A percentile compares a stretch with the other conserved stretches of the same genome.
Conservation (phyloP, 1,284 basidiomycete genomes). For the Puccinia brachypodii region DNA sequence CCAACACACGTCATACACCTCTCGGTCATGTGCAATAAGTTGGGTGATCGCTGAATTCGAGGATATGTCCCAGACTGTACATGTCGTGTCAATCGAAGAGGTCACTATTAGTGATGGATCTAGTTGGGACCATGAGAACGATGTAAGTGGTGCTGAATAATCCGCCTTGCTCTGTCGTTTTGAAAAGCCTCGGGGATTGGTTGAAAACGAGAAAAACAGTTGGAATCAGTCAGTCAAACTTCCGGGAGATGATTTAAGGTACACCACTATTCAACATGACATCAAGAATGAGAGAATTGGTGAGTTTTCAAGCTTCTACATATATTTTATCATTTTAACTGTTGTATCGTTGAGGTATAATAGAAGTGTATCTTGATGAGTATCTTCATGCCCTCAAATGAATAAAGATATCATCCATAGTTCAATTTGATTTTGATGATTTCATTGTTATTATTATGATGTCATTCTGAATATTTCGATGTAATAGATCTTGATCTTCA, state of each 20-base stretch:
- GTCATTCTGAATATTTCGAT: background rate
- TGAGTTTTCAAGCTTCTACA: background rate
- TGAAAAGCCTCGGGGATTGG: background rate
- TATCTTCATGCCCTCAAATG: background rate
- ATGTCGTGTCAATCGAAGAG: constrained; percentile 68
- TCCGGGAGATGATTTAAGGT: background rate
- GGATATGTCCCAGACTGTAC: constrained; percentile 80
- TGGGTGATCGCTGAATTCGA: constrained; percentile 94
- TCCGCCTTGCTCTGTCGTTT: constrained; percentile 83
- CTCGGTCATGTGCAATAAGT: constrained; percentile 90
- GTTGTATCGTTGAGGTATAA: background rate
- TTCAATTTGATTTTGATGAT: background rate
- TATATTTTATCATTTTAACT: background rate
- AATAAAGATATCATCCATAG: background rate
- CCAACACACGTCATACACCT: constrained; percentile 95
- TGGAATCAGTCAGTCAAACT: constrained; percentile 13
- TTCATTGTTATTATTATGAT: too few species aligned
- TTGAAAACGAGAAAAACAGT: background rate
- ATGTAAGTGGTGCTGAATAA: constrained; percentile 82
- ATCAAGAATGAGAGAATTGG: background rate
- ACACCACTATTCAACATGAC: background rate
- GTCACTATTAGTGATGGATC: constrained; percentile 91
- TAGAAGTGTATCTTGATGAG: background rate
- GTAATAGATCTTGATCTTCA: background rate
- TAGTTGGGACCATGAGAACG: constrained; percentile 95